These are phyloP conservation scores for Colletotrichum endophyticum DNA, from an alignment of 2,329 filamentous ascomycete genomes.

Conservation along the genomic window DNA sequence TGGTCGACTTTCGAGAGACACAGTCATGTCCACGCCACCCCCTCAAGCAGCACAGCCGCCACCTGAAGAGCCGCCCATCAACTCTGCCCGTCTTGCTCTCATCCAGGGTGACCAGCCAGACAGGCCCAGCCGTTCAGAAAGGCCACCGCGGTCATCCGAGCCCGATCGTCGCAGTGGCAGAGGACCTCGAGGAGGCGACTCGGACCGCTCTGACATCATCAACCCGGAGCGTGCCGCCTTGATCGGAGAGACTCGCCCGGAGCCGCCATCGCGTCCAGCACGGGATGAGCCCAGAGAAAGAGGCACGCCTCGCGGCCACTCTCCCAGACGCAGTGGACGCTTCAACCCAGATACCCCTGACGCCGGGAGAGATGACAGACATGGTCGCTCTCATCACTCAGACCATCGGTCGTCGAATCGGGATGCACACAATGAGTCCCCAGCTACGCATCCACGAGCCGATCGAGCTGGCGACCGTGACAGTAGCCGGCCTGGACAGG, in stretches of 20 bases:
- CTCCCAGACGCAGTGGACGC: constrained; percentile 52
- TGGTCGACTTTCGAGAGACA: constrained; percentile 28
- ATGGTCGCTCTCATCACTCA: constrained; percentile 44
- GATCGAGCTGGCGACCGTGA: constrained; percentile 46
- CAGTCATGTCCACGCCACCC: constrained; percentile 21
- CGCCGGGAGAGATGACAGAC: constrained; percentile 50
- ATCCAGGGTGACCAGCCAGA: constrained; percentile 40
- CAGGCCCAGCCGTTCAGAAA: constrained; percentile 6
- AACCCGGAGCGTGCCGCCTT: constrained; percentile 54
- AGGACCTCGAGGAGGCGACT: constrained; percentile 27
- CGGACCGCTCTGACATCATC: constrained; percentile 39
- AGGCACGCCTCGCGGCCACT: constrained; percentile 44
- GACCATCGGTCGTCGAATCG: constrained; percentile 35
- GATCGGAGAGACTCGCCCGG: constrained; percentile 43
- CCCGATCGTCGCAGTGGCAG: constrained; percentile 15
- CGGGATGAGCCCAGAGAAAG: constrained; percentile 45
- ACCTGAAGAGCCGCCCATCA: constrained; percentile 53
- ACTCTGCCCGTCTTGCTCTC: constrained; percentile 59
- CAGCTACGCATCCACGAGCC: constrained; percentile 25
- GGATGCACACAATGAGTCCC: constrained; percentile 34
- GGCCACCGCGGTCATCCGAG: constrained; percentile 8
- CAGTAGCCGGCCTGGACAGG: constrained; percentile 41
- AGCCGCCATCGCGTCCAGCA: constrained; percentile 38
- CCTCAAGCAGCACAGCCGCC: constrained; percentile 30
- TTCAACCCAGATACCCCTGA: constrained; percentile 39